Conservation (phyloP, 129 eudicot genomes). For the Helichrysum umbraculigerum region DNA sequence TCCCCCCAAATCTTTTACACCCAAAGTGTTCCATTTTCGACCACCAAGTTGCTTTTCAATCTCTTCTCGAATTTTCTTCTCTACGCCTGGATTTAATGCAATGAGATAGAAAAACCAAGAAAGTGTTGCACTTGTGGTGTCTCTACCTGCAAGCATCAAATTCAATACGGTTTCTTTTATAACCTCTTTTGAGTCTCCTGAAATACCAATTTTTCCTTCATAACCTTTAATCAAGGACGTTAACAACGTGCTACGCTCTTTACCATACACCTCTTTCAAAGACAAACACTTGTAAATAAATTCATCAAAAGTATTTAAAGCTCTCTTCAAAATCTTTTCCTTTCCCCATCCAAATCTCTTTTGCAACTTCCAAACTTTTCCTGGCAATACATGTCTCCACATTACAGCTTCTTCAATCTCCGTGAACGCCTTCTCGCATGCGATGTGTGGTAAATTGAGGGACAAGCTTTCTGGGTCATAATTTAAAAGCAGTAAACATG, state of each 20-base stretch:
- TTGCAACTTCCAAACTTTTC: constrained; percentile 47
- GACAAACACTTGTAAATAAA: constrained; percentile 32
- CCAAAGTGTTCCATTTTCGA: constrained; percentile 12
- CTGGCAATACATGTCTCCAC: constrained; percentile 49
- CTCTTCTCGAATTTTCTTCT: constrained; percentile 52
- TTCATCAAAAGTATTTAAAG: constrained; percentile 36
- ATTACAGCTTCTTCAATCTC: constrained; percentile 42
- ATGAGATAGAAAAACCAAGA: constrained; percentile 67
- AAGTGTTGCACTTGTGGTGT: constrained; percentile 56
- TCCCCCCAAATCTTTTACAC: constrained; percentile 31
- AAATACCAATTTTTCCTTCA: constrained; percentile 9
- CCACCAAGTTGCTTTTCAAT: constrained; percentile 15
- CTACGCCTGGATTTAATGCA: constrained; percentile 35
- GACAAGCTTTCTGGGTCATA: constrained; percentile 46
- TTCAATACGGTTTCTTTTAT: constrained; percentile 42
- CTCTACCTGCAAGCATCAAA: constrained; percentile 61
- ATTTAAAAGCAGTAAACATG: constrained; percentile 32
- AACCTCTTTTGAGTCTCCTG: constrained; percentile 21
- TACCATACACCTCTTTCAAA: constrained; percentile 10
- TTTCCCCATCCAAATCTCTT: constrained; percentile 46
- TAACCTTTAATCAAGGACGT: constrained; percentile 11
- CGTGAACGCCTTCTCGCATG: constrained; percentile 44
- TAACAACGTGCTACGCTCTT: constrained; percentile 24
- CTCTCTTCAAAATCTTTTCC: constrained; percentile 44
- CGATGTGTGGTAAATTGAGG: constrained; percentile 29